Evolutionary conservation across 1,284 basidiomycete species (phyloP), one percentile per base, ranked within the genome.

Genomic region (Papiliotrema flavescens): DNA sequence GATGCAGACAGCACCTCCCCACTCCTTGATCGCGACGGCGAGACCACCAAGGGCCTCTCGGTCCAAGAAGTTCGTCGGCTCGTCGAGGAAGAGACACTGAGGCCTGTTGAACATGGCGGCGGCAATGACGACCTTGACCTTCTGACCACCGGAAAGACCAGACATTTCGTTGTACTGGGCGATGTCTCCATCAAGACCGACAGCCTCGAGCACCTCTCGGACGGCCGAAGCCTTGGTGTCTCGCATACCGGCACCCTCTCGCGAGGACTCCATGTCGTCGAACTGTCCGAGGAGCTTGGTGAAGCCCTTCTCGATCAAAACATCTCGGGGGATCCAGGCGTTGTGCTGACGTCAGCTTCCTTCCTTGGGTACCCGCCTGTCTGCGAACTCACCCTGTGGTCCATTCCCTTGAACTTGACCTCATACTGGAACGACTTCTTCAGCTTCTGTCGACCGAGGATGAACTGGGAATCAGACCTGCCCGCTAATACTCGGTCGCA

Each of bases 1-100:
- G 79, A 96, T 96, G 66, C 95, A 89, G 51, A 98, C 92, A 39
- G 93, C 95, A 61, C 94, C 94, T 56, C 85, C 85, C 94, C 94
- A 98, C 67, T 97, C 91, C 65, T 86, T 87, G 76, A 98, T 98
- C 34, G 96, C 95, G 40, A 95, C 87, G 39, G 95, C 93, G 37
- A 98, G 81, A 62, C 96, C 95, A 66, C 59, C 68, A 17, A 75
- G 66, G 13, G 73, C 71, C 56, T 75, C 73, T 63, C 73, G 67
- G 74, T 92, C 92, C 80, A 95, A 84, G 81, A 98, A 98, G 80
- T 98, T 98, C 72, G 91, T 97, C 35, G 95, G 95, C 78, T 97
- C 90, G 72, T 93, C 90, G 40, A 91, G 67, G 68, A 75, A 75
- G 17, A 76, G 62, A 60, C 71, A 73, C 67, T 74, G 73, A 46